Evolutionary conservation across 202 grass and related monocot genomes (phyloP), one percentile per base, ranked within the genome.

Genomic region (Cymbopogon flexuosus): DNA sequence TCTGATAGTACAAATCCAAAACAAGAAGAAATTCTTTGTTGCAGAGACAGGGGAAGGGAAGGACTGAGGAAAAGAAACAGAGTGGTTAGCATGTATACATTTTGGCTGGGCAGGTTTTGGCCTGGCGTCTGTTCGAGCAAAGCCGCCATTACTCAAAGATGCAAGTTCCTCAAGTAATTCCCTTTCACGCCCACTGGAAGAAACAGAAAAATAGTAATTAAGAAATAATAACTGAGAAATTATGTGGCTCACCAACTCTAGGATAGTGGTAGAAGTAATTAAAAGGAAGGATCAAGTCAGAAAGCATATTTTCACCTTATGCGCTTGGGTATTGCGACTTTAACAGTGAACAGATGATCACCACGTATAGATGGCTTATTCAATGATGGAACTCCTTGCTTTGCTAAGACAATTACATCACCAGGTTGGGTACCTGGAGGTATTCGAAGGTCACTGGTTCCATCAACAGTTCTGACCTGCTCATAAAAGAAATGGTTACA

Each of bases 341-440:
- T 98, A 70, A 98, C 84, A 75, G 88, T 94, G 80, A 98, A 98
- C 52, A 98, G 84, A 93, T 98, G 92, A 72, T 94, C 90, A 65
- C 95, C 95, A 42, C 95, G 90, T 86, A 98, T 80, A 65, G 92
- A 89, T 80, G 92, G 82, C 35, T 84, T 98, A 89, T 94, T 98
- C 87, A 98, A 89, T 58, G 88, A 87, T 45, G 95, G 95, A 67
- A 98, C 95, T 51, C 95, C 95, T 89, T 89, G 82, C 79, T 91
- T 98, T 9, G 92, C 90, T 78, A 98, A 79, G 81, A 91, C 88
- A 64, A 93, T 69, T 65, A 94, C 84, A 77, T 98, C 95, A 82
- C 92, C 84, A 88, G 95, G 95, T 84, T 98, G 95, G 79, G 92
- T 94, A 45, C 95, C 95, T 64, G 95, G 76, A 84, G 95, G 92